Base-by-base conservation (phyloP, 805 yeast species). In the Wickerhamia fluorescens region DNA sequence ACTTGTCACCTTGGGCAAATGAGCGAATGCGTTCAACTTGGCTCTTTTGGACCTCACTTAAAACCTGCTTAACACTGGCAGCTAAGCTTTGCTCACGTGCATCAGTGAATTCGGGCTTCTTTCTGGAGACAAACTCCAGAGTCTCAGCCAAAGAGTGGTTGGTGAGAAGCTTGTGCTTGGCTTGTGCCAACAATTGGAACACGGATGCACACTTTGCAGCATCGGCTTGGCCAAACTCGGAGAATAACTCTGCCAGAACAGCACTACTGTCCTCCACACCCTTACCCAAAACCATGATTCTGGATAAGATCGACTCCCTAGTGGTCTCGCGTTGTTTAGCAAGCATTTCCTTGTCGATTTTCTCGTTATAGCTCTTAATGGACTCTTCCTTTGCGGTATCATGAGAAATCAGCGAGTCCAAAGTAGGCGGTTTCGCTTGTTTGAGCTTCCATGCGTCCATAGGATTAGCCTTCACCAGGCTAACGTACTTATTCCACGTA, bases 401-500 rank as follows among this genome's bases (percentile, higher is more conserved):
- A 12, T 27, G 27, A 24, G 38, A 24, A 19, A 21, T 28, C 14
- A 38, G 40, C 9, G 58, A 41, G 37, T 61, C 49, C 34, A 63
- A 53, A 7, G 66, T 47, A 25, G 44, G 41, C 9, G 66, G 67
- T 39, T 60, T 60, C 51, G 50, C 73, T 36, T 58, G 60, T 34
- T 55, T 51, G 44, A 58, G 58, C 33, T 63, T 58, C 78, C 78
- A 80, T 42, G 67, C 69, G 30, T 58, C 66, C 45, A 61, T 61
- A 21, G 87, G 87, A 45, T 70, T 64, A 27, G 58, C 63, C 34
- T 58, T 62, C 36, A 79, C 87, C 20, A 63, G 54, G 14, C 67
- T 65, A 5, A 88, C 79, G 54, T 73, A 81, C 36, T 68, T 61
- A 57, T 86, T 86, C 92, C 88, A 89, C 38, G 71, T 68, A 16